Conservation (phyloP, 2,329 filamentous ascomycete species). For the Lasiodiplodia sp. region DNA sequence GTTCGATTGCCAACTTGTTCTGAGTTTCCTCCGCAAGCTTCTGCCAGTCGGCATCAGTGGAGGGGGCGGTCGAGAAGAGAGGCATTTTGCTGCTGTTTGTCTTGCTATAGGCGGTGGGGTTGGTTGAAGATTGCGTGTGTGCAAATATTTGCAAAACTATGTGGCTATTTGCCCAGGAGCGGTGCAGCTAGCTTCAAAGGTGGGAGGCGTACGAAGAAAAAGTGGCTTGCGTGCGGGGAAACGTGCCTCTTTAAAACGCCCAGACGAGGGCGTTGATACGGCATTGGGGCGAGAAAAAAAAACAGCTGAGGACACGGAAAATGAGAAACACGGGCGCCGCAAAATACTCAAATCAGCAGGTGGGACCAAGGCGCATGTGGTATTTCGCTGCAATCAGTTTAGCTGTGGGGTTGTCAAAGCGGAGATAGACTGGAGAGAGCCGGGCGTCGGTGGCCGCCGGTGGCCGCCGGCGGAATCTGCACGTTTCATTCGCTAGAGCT, state of each 20-base stretch:
- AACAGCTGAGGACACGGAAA: constrained; percentile 5
- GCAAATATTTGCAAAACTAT: neutral
- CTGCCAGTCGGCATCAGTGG: constrained; percentile 19
- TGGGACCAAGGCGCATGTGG: constrained; percentile 17
- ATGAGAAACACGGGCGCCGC: constrained; percentile 14
- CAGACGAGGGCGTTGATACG: neutral
- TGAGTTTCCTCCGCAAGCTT: constrained; percentile 16
- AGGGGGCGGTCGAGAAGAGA: constrained; percentile 11
- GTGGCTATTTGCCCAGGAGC: neutral
- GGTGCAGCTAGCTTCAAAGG: constrained; percentile 17
- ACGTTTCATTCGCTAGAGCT: neutral
- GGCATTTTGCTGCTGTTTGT: constrained; percentile 15
- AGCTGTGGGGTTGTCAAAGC: constrained; percentile 24
- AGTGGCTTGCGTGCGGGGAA: constrained; percentile 24
- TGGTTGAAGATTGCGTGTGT: constrained; percentile 18
- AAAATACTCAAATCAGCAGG: constrained; percentile 9
- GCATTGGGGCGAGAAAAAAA: neutral
- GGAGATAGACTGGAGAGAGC: constrained; percentile 23
- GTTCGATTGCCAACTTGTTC: constrained; percentile 16
- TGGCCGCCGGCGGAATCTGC: constrained; percentile 12
- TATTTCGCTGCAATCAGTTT: constrained; percentile 20
- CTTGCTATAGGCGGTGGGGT: neutral
- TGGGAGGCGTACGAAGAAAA: constrained; percentile 18
- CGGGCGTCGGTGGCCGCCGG: constrained; percentile 24
- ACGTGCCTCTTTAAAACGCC: neutral